Evolutionary conservation across 169 alveolate genomes (phyloP).

Genomic region (Pseudocohnilembus persalinus): DNA sequence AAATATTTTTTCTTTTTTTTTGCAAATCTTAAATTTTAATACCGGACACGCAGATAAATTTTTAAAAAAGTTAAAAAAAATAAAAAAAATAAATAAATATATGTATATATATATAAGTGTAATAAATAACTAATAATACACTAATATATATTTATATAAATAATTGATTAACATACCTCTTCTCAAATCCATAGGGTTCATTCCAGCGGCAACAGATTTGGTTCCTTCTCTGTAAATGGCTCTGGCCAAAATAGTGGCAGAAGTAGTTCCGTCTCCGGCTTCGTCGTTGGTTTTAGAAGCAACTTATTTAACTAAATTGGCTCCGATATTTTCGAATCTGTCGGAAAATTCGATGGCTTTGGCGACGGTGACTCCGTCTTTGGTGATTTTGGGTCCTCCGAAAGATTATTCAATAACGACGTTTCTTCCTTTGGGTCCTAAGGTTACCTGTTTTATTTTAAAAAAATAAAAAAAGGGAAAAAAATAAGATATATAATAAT

Average conservation of each 20-base stretch:
- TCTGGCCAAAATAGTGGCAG: conserved; percentile 98
- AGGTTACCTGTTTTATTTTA: conserved; percentile 96
- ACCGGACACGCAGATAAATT: no score
- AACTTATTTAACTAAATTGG: conserved; percentile 96
- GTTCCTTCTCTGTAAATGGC: conserved; percentile 98
- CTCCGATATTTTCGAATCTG: conserved; percentile 96
- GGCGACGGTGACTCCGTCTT: conserved; percentile 99
- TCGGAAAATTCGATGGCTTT: conserved; percentile 95
- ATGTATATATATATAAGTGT: no score
- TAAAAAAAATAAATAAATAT: no score
- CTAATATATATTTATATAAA: no score
- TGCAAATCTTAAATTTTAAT: no score
- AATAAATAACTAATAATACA: no score
- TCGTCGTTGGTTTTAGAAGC: conserved; percentile 97
- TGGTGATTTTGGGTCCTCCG: conserved; percentile 98
- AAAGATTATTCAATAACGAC: conserved; percentile 95
- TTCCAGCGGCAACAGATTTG: conserved; percentile 98
- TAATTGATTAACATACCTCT: no score
- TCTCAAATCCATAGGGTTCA: conserved; percentile 99
- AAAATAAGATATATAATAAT: no score
- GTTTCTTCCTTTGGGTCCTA: conserved; percentile 99
- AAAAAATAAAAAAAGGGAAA: neutral
- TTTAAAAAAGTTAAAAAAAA: no score
- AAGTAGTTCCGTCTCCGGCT: conserved; percentile 99
- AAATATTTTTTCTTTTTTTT: no score